Conservation (phyloP, 306 rosid genomes). For the Vigna reflexopilosa region DNA sequence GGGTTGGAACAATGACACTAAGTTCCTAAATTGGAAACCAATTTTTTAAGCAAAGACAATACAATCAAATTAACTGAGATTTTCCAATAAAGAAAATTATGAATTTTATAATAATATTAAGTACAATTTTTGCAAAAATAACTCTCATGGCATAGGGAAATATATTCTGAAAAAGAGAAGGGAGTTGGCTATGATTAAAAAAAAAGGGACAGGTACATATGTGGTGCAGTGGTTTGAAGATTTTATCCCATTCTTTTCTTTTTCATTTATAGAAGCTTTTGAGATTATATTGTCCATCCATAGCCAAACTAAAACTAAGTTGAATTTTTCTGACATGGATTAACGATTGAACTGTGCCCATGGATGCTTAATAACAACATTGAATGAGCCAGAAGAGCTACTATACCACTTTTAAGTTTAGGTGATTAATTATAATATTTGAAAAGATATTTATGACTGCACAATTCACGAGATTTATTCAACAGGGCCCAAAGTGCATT, state of each 20-base stretch:
- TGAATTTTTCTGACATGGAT: conserved; percentile 2
- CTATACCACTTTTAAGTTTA: conserved; percentile 25
- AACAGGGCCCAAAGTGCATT: conserved; percentile 7
- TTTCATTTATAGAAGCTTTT: not conserved
- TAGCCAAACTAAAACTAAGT: not conserved
- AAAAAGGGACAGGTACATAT: not conserved
- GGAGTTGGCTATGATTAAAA: conserved; percentile 19
- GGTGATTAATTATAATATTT: conserved; percentile 9
- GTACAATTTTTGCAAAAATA: conserved; percentile 23
- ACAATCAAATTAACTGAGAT: conserved; percentile 27
- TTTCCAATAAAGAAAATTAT: conserved; percentile 17
- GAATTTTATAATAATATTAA: not conserved
- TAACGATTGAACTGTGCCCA: not conserved
- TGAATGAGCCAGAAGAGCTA: not conserved
- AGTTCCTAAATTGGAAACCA: conserved; percentile 72
- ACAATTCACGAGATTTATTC: not conserved
- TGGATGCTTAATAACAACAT: not conserved
- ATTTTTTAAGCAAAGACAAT: conserved; percentile 11
- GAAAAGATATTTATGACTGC: not conserved
- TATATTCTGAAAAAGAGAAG: not conserved
- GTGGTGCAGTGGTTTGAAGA: not conserved
- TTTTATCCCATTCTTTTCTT: not conserved
- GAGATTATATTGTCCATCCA: not conserved
- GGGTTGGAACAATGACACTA: conserved; percentile 94
- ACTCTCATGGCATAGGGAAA: conserved; percentile 9